Conservation (phyloP, 345 rosid species). For the Murraya paniculata region DNA sequence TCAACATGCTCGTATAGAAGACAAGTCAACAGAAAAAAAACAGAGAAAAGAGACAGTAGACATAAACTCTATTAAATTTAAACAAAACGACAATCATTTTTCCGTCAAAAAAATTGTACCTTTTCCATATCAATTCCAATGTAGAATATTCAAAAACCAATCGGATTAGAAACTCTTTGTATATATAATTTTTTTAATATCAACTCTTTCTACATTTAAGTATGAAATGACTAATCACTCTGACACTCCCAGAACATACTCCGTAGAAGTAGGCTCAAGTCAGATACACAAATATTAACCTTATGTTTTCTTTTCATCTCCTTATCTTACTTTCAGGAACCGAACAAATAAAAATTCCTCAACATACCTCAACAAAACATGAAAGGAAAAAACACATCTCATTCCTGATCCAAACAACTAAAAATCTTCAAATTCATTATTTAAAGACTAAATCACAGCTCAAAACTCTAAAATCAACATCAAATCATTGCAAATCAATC, state of each 20-base stretch:
- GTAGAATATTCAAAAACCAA: not conserved
- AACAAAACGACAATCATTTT: not conserved
- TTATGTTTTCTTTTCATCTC: not conserved
- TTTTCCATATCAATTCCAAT: not conserved
- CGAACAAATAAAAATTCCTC: constrained; percentile 8
- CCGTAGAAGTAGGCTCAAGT: not conserved
- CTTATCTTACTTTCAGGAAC: constrained; percentile 19
- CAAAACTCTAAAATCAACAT: not conserved
- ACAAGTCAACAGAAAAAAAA: not conserved
- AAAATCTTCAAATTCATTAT: constrained; percentile 5
- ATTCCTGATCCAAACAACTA: constrained; percentile 10
- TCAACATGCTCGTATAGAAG: not conserved
- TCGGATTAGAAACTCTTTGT: not conserved
- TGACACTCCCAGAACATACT: not conserved
- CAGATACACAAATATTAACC: not conserved
- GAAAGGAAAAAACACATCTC: not conserved
- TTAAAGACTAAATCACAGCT: not conserved
- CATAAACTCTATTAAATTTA: not conserved
- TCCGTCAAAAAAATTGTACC: not conserved
- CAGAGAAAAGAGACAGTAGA: not conserved
- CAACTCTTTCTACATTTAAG: not conserved
- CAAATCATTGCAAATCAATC: not conserved
- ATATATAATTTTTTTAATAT: too few species aligned
- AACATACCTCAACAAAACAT: not conserved
- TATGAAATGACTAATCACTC: not conserved